Conservation (phyloP, 129 eudicot species). For the Centrapalus pauciflorus region DNA sequence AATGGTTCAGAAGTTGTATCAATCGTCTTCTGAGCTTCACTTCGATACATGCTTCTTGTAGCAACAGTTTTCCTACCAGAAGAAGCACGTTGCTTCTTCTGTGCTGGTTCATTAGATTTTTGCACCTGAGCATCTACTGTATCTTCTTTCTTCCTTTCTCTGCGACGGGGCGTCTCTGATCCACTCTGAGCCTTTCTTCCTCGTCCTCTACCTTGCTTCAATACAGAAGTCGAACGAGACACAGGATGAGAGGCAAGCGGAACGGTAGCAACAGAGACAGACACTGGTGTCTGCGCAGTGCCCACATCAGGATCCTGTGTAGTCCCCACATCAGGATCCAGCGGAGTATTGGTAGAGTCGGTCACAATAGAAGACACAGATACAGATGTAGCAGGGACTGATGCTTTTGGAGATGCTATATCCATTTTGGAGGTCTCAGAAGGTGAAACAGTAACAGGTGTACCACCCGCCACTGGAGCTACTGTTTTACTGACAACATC, state of each 20-base stretch:
- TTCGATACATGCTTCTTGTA: slow-evolving; percentile 45
- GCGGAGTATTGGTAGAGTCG: background rate
- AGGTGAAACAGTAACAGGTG: slow-evolving; percentile 23
- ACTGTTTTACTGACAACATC: slow-evolving; percentile 25
- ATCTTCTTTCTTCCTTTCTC: slow-evolving; percentile 53
- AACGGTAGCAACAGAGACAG: slow-evolving; percentile 30
- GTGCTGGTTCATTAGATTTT: slow-evolving; percentile 41
- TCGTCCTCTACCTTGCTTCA: slow-evolving; percentile 55
- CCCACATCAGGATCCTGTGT: slow-evolving; percentile 11
- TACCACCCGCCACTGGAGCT: slow-evolving; percentile 7
- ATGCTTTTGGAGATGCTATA: slow-evolving; percentile 13
- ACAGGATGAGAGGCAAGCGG: slow-evolving; percentile 23
- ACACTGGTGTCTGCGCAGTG: slow-evolving; percentile 5
- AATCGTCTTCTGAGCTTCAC: slow-evolving; percentile 28
- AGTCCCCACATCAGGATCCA: slow-evolving; percentile 10
- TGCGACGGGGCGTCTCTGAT: slow-evolving; percentile 50
- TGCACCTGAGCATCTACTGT: slow-evolving; percentile 38
- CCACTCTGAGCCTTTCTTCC: slow-evolving; percentile 53
- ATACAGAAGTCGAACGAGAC: slow-evolving; percentile 29
- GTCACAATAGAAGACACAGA: slow-evolving; percentile 9
- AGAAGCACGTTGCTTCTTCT: slow-evolving; percentile 46
- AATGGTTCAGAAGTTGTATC: slow-evolving; percentile 22
- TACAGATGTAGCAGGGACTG: slow-evolving; percentile 24
- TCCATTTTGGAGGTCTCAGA: slow-evolving; percentile 15
- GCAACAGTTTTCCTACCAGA: slow-evolving; percentile 45